Evolutionary conservation across 768 basidiomycete species (phyloP).

Genomic region (Podaxis sp.): DNA sequence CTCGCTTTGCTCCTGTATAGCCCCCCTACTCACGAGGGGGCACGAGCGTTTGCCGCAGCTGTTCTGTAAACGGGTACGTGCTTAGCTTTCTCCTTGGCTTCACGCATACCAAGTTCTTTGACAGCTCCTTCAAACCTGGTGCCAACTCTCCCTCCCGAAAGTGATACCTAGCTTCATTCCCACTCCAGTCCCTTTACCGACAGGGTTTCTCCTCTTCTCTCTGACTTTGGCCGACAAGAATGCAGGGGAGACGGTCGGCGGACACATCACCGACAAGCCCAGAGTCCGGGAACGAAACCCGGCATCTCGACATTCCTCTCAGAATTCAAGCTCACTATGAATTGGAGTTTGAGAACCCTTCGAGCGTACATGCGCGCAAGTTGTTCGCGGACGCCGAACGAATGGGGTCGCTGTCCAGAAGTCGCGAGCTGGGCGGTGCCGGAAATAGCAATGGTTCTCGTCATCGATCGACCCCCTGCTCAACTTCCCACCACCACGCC

Average conservation of each 20-base stretch:
- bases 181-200: background rate
- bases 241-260: background rate
- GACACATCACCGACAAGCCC: background rate
- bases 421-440: background rate
- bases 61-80: no score
- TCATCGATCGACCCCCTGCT: background rate
- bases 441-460: background rate
- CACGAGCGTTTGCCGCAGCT: background rate
- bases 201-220: background rate
- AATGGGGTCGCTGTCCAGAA: background rate
- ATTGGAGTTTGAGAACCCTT: constrained; percentile 5
- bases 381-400: background rate
- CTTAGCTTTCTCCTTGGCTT: no score
- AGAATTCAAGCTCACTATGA: background rate
- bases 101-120: background rate
- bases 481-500: constrained; percentile 4
- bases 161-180: background rate
- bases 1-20: background rate
- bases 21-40: background rate
- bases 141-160: background rate
- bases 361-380: background rate
- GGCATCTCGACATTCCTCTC: background rate
- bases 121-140: background rate
- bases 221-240: background rate
- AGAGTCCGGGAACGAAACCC: background rate